Base-by-base conservation (phyloP, 2,329 filamentous ascomycete genomes). In the Cercospora brassicicola region DNA sequence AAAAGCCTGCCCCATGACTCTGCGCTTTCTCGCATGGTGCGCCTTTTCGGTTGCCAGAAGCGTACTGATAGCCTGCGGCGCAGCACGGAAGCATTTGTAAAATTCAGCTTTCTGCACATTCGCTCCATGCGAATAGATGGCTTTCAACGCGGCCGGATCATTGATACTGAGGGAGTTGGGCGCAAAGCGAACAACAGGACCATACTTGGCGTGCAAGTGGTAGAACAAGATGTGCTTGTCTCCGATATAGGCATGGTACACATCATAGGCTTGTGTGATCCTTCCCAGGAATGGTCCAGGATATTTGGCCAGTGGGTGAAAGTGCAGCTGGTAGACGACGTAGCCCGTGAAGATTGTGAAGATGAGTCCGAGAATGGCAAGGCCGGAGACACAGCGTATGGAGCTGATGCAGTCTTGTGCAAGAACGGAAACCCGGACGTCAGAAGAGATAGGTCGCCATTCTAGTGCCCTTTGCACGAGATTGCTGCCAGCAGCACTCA, bases 51-150 rank as follows among this genome's bases (percentile, higher is more conserved):
- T 82, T 0, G 79, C 77, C 5, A 76, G 77, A 63, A 83, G 80
- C n/a, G 82, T 82, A 69, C 79, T 82, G 45, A 80, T 78, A 31
- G 79, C 78, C 23, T 78, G 76, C 2, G 79, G 79, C 23, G 78
- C 80, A 4, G 78, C 79, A 0, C 81, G 80, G 65, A 84, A 83
- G 4, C 82, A 81, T 26, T 78, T 78, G 73, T 85, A 85, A 68
- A 82, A 83, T 55, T 80, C 77, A 0, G 82, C 80, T 69, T 85
- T 85, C 62, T 81, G 79, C n/a, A 84, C 80, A 71, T 84, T 83
- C 39, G 81, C 77, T 26, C 79, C 77, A 74, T 81, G 80, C 26
- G 81, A 79, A 69, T 85, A 85, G 72, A 85, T 84, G n/a, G 79
- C 78, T 67, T 82, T 82, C 10, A 84, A 73, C 0, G 81, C 81